Evolutionary conservation across 2,329 filamentous ascomycete species (phyloP).

Genomic region (Monosporascus sp.): DNA sequence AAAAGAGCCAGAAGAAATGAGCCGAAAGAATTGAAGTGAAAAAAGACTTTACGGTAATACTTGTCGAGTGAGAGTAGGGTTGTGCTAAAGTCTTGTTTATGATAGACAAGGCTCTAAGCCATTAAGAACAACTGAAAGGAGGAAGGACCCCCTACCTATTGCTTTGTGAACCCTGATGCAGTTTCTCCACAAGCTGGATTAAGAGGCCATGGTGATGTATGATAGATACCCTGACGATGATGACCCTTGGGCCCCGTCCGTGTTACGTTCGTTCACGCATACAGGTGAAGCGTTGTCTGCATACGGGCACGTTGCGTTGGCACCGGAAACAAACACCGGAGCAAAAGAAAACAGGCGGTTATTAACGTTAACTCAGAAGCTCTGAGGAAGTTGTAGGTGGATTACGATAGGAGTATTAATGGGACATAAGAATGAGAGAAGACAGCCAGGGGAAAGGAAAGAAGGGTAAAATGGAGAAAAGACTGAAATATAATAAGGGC

Average conservation of each 20-base stretch:
- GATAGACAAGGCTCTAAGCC: neutral
- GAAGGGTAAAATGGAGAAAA: neutral
- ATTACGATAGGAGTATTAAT: neutral
- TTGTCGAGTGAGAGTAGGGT: neutral
- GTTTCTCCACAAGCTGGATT: too few species aligned
- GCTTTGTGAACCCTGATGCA: too few species aligned
- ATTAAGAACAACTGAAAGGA: too few species aligned
- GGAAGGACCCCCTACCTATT: too few species aligned
- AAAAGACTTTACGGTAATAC: neutral
- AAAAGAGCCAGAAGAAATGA: conserved; percentile 9
- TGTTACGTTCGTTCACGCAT: neutral
- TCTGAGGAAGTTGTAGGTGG: too few species aligned
- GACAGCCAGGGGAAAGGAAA: neutral
- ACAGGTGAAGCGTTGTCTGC: too few species aligned
- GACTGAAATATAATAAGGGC: neutral
- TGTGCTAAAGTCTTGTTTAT: too few species aligned
- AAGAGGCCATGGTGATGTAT: neutral
- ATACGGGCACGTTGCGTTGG: neutral
- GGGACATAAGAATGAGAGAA: neutral
- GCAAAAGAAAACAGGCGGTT: too few species aligned
- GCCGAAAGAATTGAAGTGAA: neutral
- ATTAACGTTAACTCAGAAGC: too few species aligned
- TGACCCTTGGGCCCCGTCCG: neutral
- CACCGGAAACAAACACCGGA: neutral
- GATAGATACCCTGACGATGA: neutral